phyloP scores from a whole-genome alignment of 768 basidiomycete genomes.

The Naganishia onofrii region DNA sequence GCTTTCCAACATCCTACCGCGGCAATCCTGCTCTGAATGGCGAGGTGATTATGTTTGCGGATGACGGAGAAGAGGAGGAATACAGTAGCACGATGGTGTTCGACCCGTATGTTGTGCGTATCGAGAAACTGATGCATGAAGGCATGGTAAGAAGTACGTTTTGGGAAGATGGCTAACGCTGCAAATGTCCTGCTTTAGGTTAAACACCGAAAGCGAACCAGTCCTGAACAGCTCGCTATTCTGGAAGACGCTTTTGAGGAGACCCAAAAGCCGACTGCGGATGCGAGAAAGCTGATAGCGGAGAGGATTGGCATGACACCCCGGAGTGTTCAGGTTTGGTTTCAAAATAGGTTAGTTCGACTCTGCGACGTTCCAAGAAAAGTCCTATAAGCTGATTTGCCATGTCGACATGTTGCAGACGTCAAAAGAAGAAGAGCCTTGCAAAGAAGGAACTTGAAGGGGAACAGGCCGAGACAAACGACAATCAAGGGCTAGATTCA shows the following conservation, averaged over 20 bases:
- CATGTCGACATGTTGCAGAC: slow-evolving; percentile 21
- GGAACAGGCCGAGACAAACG: not conserved
- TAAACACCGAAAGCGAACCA: slow-evolving; percentile 89
- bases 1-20: not conserved
- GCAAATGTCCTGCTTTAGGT: slow-evolving; percentile 58
- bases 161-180: not conserved
- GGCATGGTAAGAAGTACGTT: too few species aligned
- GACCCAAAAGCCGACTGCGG: slow-evolving; percentile 82
- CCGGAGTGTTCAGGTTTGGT: slow-evolving; percentile 86
- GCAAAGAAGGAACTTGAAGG: slow-evolving; percentile 18
- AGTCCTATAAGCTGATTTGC: not conserved
- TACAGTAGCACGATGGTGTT: not conserved
- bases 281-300: slow-evolving; percentile 74
- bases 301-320: slow-evolving; percentile 84
- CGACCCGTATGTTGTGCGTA: slow-evolving; percentile 17
- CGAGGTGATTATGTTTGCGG: not conserved
- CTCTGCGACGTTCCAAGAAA: not conserved
- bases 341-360: slow-evolving; percentile 47
- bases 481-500: not conserved
- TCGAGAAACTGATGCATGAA: too few species aligned
- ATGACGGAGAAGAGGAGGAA: slow-evolving; percentile 13
- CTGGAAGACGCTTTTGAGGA: slow-evolving; percentile 81
- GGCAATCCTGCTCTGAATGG: not conserved
- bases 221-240: slow-evolving; percentile 78
- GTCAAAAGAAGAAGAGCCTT: slow-evolving; percentile 29